Base-by-base conservation (phyloP, 352 stramenopile genomes). In the Thalassiosira hispida region DNA sequence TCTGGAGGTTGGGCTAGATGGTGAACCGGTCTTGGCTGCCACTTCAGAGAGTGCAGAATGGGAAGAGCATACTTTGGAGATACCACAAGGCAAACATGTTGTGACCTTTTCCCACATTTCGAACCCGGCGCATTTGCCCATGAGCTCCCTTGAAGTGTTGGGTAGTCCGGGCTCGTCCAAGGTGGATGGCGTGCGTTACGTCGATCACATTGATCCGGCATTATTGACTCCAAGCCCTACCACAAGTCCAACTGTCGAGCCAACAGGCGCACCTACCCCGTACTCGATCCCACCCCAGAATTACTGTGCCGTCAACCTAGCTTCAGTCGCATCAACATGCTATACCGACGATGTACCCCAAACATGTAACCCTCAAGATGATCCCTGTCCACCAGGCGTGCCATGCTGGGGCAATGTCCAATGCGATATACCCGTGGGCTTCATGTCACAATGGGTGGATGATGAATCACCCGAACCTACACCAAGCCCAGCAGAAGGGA, bases 31-130 rank as follows among this genome's bases (percentile, higher is more conserved):
- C 12, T 57, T 62, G n/a, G 29, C 53, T 51, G 40, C 49, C 0
- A 74, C 31, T 4, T 73, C 51, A 18, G 49, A 47, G 2, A 65
- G 25, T 44, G 46, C 68, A 16, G 62, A 65, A 20, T 86, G 73
- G 73, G 62, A 77, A 66, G 53, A 66, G 23, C 64, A 84, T 22
- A 69, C 42, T 5, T 25, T 83, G 8, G 72, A 86, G 23, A 64
- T 79, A 47, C 60, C 47, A 3, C 42, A 53, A 12, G 68, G 63
- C 2, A 80, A 85, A 42, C 79, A 88, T 23, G 64, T 51, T 12
- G 81, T 85, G 38, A 67, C 73, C 60, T 77, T 73, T 18, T 44
- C 31, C 14, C 62, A 82, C 49, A 80, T 88, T 47, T 51, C 47
- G 5, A 77, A 79, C 42, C 44, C 83, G 6, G 64, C 22, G 0